Evolutionary conservation across 768 basidiomycete species (phyloP).

Genomic region (Cubamyces lactineus): DNA sequence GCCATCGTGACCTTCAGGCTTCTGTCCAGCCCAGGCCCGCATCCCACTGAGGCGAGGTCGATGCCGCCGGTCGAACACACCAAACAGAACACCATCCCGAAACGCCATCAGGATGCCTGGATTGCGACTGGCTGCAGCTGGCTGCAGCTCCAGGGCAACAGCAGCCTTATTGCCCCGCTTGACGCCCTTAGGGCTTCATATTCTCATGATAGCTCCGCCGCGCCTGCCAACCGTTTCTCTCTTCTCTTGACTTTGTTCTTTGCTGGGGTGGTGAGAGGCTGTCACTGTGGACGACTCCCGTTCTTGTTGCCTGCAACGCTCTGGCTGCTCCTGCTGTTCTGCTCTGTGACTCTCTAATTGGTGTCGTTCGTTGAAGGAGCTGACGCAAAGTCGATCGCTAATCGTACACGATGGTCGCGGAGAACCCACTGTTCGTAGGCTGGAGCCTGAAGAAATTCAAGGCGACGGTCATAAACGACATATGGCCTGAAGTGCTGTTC

Average conservation of each 20-base stretch:
- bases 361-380: not conserved
- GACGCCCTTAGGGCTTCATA: conserved; percentile 18
- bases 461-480: conserved; percentile 64
- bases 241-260: conserved; percentile 2
- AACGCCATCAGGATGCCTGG: conserved; percentile 8
- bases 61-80: not conserved
- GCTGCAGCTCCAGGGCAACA: not conserved
- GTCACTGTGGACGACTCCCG: not conserved
- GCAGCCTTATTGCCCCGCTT: conserved; percentile 1
- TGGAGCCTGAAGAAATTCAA: conserved; percentile 56
- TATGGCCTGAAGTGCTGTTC: conserved; percentile 66
- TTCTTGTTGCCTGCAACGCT: not conserved
- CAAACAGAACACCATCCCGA: conserved; percentile 4
- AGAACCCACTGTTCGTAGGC: conserved; percentile 51
- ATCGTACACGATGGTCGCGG: conserved; percentile 36
- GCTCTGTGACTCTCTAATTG: not conserved
- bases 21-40: no score
- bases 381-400: not conserved
- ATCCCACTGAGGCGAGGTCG: not conserved
- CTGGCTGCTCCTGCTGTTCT: not conserved
- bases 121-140: conserved; percentile 1
- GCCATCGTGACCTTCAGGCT: conserved; percentile 5
- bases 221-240: conserved; percentile 2
- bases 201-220: conserved; percentile 12
- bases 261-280: not conserved